These are phyloP conservation scores for Penicillium concentricum DNA, from an alignment of 2,329 filamentous ascomycete species.

Conservation along the genomic window DNA sequence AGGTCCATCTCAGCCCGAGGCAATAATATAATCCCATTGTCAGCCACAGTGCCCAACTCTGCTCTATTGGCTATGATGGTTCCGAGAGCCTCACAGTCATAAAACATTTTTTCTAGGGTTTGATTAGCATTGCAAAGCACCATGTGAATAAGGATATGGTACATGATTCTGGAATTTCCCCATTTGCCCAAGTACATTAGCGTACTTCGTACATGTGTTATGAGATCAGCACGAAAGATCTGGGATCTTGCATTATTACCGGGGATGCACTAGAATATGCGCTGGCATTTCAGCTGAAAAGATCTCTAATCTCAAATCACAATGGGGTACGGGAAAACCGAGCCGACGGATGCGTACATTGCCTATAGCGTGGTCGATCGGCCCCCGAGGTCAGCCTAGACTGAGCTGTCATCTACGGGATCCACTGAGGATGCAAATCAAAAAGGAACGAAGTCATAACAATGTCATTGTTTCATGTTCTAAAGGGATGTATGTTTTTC, in stretches of 20 bases:
- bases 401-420: slow-evolving; percentile 1
- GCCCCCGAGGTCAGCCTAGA: background rate
- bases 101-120: no score
- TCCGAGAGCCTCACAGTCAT: background rate
- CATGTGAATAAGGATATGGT: background rate
- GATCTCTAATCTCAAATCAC: background rate
- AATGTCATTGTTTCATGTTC: background rate
- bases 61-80: background rate
- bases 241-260: background rate
- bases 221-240: background rate
- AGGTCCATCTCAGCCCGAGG: slow-evolving; percentile 3
- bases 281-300: slow-evolving; percentile 2
- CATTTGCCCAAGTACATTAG: background rate
- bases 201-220: background rate
- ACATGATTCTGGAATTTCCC: background rate
- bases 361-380: slow-evolving; percentile 4
- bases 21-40: background rate
- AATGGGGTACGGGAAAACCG: background rate
- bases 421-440: slow-evolving; percentile 4
- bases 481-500: no score
- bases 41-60: background rate
- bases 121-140: background rate
- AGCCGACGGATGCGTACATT: slow-evolving; percentile 3
- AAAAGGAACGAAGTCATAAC: background rate
- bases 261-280: background rate